Conservation (phyloP, 768 basidiomycete species). For the Rubroboletus pulcherrimus region DNA sequence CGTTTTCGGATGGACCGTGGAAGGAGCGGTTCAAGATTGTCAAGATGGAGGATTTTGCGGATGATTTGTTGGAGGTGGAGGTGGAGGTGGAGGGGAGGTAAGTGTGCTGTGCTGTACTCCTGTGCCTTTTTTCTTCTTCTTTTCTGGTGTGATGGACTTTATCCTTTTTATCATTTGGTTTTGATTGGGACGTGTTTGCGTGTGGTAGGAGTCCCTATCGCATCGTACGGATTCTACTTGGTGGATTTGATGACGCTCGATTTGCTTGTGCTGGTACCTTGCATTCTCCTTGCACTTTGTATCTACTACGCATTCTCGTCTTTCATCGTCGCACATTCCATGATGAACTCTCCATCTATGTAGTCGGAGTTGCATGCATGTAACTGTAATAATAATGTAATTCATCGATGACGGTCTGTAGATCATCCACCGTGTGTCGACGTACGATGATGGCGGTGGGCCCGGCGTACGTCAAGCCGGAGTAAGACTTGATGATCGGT, state of each 20-base stretch:
- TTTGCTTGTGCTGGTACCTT: conserved; percentile 7
- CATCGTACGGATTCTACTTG: neutral
- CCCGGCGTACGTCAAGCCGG: neutral
- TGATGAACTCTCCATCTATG: neutral
- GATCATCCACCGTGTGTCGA: neutral
- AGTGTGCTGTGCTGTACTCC: neutral
- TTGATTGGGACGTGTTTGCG: neutral
- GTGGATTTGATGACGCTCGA: neutral
- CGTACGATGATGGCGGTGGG: neutral
- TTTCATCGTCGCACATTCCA: neutral
- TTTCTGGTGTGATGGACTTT: neutral
- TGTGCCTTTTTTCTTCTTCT: neutral
- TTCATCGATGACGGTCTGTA: neutral
- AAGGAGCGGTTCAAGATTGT: conserved; percentile 50
- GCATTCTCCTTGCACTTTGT: conserved; percentile 8
- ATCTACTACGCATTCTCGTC: conserved; percentile 1
- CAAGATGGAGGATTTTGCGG: conserved; percentile 65
- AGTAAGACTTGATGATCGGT: neutral
- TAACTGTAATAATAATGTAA: neutral
- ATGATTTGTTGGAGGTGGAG: conserved; percentile 48
- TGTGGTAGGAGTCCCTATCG: neutral
- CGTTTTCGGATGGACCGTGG: conserved; percentile 55
- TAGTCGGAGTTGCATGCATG: neutral
- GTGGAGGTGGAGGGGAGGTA: conserved; percentile 16
- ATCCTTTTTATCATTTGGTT: neutral